Base-by-base conservation (phyloP, 257 asterid genomes). In the Solanum lycopersicoides region DNA sequence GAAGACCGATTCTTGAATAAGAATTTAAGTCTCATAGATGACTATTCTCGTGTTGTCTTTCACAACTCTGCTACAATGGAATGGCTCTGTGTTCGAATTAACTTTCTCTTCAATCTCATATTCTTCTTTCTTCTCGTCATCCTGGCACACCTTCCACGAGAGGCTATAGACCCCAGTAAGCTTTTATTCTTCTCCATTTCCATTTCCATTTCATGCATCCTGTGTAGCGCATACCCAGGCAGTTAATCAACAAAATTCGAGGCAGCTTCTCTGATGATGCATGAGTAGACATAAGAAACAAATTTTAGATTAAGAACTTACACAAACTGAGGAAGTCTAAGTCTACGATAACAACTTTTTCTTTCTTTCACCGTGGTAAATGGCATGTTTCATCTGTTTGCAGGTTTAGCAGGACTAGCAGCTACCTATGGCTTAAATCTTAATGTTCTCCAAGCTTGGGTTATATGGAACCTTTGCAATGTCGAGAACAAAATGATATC, bases 401-500 rank as follows among this genome's bases (percentile, higher is more conserved):
- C 96, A 96, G 98, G 98, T 87, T 85, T 96, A 90, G 98, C 98
- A 41, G 98, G 98, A 87, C 90, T 96, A 56, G 98, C 98, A 16
- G 98, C 98, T 25, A 93, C 98, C 0, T 96, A 96, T 23, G 98
- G 98, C 32, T 90, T 96, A 90, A 96, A 93, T 89, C 88, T 96
- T 28, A 95, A 92, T 83, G 98, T 94, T 32, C 95, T 95, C 83
- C 98, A 95, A 89, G 96, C 98, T 84, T 96, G 99, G 98, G 95
- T 96, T 44, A 93, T 96, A 91, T 94, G 97, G 98, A 95, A 96
- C 92, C 92, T 96, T 18, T 95, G 98, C 92, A 95, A 95, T 53
- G 99, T 96, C 1, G 97, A 95, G 60, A 96, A 96, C 92, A 96
- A 96, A 87, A 95, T 95, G 98, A 96, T 96, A 34, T 93, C 96